A percentile compares a stretch with the other conserved stretches of the same genome.
These are phyloP conservation scores for Ganoderma sp. DNA, from an alignment of 1,284 basidiomycete species.

Conservation along the genomic window DNA sequence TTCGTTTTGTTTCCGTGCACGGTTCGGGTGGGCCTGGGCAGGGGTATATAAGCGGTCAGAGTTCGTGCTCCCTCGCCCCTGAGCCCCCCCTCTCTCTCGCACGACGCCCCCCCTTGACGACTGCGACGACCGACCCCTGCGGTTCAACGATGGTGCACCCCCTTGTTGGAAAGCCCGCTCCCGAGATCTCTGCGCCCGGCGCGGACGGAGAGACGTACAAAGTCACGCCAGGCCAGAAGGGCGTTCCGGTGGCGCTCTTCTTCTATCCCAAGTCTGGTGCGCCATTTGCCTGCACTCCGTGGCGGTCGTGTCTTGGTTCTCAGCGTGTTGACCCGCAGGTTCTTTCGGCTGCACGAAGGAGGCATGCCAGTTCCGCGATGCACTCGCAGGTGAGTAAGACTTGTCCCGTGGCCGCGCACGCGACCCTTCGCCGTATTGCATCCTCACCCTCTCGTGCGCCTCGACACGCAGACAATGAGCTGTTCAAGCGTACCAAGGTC, in stretches of 20 bases:
- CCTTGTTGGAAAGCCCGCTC: constrained; percentile 56
- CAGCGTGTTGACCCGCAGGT: constrained; percentile 46
- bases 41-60: constrained; percentile 12
- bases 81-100: constrained; percentile 10
- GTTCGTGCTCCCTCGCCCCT: neutral
- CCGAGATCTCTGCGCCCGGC: constrained; percentile 55
- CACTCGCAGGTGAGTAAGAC: constrained; percentile 57
- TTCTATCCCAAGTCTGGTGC: constrained; percentile 73
- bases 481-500: constrained; percentile 69
- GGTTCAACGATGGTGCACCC: constrained; percentile 45
- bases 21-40: constrained; percentile 4
- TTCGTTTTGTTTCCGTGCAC: neutral
- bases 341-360: constrained; percentile 79
- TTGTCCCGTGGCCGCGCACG: neutral
- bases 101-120: constrained; percentile 27
- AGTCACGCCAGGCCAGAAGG: constrained; percentile 53
- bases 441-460: constrained; percentile 3
- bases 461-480: constrained; percentile 57
- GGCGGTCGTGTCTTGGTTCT: neutral
- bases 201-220: constrained; percentile 55
- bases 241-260: constrained; percentile 68
- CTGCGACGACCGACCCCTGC: constrained; percentile 14
- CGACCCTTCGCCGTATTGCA: neutral
- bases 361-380: constrained; percentile 81
- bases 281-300: constrained; percentile 33